Base-by-base conservation (phyloP, 2,329 filamentous ascomycete species). In the Zarea fungicola region DNA sequence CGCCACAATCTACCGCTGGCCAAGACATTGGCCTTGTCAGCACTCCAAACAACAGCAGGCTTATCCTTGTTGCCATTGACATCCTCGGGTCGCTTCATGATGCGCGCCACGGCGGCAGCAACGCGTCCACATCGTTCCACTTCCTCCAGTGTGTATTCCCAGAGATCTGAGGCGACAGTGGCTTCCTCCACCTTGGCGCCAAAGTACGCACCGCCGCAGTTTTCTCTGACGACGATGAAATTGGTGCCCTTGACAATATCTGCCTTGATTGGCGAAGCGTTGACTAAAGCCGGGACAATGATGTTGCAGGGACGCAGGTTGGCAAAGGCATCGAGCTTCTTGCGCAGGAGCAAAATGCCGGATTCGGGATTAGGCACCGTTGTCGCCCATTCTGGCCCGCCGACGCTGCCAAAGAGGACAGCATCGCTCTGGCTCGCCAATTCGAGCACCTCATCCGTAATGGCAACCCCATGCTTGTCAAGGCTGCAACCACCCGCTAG, bases 21-120 rank as follows among this genome's bases (percentile, higher is more conserved):
- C 8, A 78, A 66, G 9, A 78, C 74, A 51, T 78, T 78, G 35
- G 73, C 74, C 59, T 78, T 78, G 59, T 78, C 75, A 1, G 66
- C 67, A 50, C 69, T 73, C 65, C 68, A 73, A 2, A 77, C 74
- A 2, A 66, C 58, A 1, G 67, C 62, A 11, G 71, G 67, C 8
- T 59, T 56, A 39, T 64, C 63, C 7, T 62, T 11, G 2, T 49
- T 58, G 13, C 52, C 56, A 16, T 52, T 52, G 56, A 58, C 56
- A 52, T 62, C 55, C 2, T 45, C 54, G 6, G 55, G 52, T 14
- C 51, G 53, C 3, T 55, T 58, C 29, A 67, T 51, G 13, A 67
- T 63, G 0, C 63, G 56, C 0, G 75, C 73, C 5, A 77, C 62
- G 5, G 66, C 67, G 0, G 70, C 73, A 10, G 69, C 70, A 1